These are phyloP conservation scores for Verruconis gallopava DNA, from an alignment of 2,329 filamentous ascomycete genomes.

Conservation along the genomic window DNA sequence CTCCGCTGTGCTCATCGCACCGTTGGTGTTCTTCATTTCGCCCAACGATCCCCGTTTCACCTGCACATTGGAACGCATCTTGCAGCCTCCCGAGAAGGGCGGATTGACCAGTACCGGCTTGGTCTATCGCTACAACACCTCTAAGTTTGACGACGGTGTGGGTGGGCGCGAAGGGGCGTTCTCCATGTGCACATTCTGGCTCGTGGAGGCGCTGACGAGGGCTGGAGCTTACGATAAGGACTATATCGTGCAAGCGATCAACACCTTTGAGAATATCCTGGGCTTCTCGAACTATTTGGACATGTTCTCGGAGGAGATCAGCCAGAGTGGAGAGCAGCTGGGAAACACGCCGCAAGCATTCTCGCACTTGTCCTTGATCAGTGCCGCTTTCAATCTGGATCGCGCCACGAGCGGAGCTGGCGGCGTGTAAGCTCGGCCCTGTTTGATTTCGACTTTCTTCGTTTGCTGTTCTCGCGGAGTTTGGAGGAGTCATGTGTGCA, in stretches of 20 bases:
- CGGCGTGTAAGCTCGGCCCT: neutral
- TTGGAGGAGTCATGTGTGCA: neutral
- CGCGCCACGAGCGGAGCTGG: conserved; percentile 20
- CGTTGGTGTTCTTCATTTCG: conserved; percentile 66
- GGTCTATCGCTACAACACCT: conserved; percentile 53
- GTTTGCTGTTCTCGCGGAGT: no score
- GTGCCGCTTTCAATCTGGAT: conserved; percentile 64
- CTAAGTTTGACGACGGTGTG: conserved; percentile 6
- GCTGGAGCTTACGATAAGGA: conserved; percentile 44
- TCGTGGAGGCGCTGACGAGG: conserved; percentile 63
- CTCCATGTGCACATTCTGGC: conserved; percentile 74
- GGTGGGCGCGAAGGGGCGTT: conserved; percentile 66
- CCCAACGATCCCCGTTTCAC: conserved; percentile 66
- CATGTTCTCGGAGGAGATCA: conserved; percentile 72
- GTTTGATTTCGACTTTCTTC: neutral
- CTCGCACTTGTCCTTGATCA: conserved; percentile 62
- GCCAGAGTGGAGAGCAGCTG: conserved; percentile 60
- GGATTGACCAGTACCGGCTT: conserved; percentile 63
- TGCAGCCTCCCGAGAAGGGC: conserved; percentile 59
- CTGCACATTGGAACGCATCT: conserved; percentile 58
- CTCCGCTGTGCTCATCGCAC: conserved; percentile 62
- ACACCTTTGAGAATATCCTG: conserved; percentile 66
- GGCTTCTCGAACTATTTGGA: conserved; percentile 62
- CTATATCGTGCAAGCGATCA: conserved; percentile 47
- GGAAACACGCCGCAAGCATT: conserved; percentile 73